Evolutionary conservation across 179 eudicot species (phyloP).

Genomic region (Carnegiea gigantea): DNA sequence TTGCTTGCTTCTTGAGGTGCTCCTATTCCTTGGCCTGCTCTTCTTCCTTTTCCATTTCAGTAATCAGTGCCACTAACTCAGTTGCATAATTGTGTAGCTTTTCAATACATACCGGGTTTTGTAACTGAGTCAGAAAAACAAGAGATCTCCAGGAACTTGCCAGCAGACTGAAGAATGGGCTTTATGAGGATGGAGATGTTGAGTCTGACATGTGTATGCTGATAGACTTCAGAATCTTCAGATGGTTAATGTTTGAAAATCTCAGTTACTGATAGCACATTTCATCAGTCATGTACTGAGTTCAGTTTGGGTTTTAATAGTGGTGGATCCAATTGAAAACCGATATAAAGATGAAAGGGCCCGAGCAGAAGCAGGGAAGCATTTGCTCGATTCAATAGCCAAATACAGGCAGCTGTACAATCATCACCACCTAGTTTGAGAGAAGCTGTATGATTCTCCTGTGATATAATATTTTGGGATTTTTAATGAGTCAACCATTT

Average conservation of each 20-base stretch:
- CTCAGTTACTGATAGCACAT: background rate
- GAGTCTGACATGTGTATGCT: conserved; percentile 71
- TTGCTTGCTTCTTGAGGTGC: too few species aligned
- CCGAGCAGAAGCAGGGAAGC: conserved; percentile 53
- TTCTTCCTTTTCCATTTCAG: background rate
- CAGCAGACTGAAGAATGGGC: conserved; percentile 97
- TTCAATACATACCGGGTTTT: conserved; percentile 60
- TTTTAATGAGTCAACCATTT: background rate
- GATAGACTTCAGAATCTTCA: conserved; percentile 59
- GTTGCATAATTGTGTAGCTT: conserved; percentile 44
- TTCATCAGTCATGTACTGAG: conserved; percentile 13
- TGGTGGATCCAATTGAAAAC: conserved; percentile 79
- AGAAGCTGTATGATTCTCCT: conserved; percentile 58
- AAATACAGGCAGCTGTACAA: conserved; percentile 46
- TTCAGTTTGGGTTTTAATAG: conserved; percentile 23
- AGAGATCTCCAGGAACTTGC: conserved; percentile 58
- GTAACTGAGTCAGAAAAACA: conserved; percentile 65
- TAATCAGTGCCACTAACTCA: conserved; percentile 9
- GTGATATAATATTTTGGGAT: background rate
- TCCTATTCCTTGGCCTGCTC: background rate
- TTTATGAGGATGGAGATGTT: conserved; percentile 92
- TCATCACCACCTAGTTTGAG: conserved; percentile 47
- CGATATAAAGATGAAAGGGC: conserved; percentile 79
- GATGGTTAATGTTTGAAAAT: conserved; percentile 44
- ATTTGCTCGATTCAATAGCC: conserved; percentile 39